These are phyloP conservation scores for Triangularia verruculosa DNA, from an alignment of 2,329 filamentous ascomycete species.

Conservation along the genomic window DNA sequence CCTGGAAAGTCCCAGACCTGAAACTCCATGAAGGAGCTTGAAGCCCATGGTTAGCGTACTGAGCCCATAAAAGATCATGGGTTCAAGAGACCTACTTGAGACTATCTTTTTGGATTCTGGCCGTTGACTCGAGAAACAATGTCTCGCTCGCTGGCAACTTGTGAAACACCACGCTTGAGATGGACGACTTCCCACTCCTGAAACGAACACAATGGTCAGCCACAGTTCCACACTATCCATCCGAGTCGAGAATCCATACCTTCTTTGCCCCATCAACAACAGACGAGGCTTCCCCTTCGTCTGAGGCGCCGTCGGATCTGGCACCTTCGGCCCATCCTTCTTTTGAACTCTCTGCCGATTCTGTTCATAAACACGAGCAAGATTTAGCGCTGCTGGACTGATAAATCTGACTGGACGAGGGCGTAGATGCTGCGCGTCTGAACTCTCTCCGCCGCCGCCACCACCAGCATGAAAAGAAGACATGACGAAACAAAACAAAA, in stretches of 20 bases:
- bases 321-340: slow-evolving; percentile 46
- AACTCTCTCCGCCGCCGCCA: slow-evolving; percentile 11
- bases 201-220: neutral
- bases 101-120: slow-evolving; percentile 87
- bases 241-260: slow-evolving; percentile 50
- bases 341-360: slow-evolving; percentile 51
- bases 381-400: slow-evolving; percentile 61
- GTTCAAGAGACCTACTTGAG: slow-evolving; percentile 68
- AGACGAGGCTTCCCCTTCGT: slow-evolving; percentile 75
- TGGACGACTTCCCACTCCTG: slow-evolving; percentile 97
- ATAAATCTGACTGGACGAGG: slow-evolving; percentile 39
- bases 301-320: slow-evolving; percentile 45
- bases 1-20: slow-evolving; percentile 98
- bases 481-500: slow-evolving; percentile 23
- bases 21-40: slow-evolving; percentile 97
- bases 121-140: slow-evolving; percentile 91
- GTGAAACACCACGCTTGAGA: slow-evolving; percentile 98
- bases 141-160: slow-evolving; percentile 96
- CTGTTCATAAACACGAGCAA: slow-evolving; percentile 62
- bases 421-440: slow-evolving; percentile 23
- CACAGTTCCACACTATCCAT: neutral
- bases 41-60: slow-evolving; percentile 23
- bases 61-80: neutral
- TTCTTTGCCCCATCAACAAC: slow-evolving; percentile 90
- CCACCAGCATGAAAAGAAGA: slow-evolving; percentile 23